Conservation (phyloP, 2,329 filamentous ascomycete genomes). For the Epichloe sibirici region DNA sequence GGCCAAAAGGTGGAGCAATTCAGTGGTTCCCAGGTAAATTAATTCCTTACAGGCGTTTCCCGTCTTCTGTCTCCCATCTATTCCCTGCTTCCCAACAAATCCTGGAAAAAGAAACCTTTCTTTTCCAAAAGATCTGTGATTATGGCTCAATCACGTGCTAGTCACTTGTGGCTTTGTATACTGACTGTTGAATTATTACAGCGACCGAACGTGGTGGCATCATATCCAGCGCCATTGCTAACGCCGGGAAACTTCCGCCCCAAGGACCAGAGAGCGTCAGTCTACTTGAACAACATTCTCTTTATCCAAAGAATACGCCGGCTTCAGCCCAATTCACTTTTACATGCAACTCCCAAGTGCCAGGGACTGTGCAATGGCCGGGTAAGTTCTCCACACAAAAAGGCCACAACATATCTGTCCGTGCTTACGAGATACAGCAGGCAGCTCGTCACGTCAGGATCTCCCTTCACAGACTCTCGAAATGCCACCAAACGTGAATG, state of each 20-base stretch:
- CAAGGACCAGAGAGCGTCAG: constrained; percentile 68
- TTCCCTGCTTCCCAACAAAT: neutral
- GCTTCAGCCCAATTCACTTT: constrained; percentile 90
- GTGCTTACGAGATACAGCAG: neutral
- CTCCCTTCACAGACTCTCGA: constrained; percentile 10
- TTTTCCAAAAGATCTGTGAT: neutral
- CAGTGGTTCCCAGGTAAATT: constrained; percentile 36
- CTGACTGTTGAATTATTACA: neutral
- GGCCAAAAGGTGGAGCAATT: constrained; percentile 32
- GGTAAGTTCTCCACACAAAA: constrained; percentile 24
- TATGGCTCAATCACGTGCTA: neutral
- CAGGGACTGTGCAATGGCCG: constrained; percentile 66
- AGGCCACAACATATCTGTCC: neutral
- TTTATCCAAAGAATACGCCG: constrained; percentile 46
- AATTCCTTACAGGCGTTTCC: neutral
- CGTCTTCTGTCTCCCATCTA: neutral
- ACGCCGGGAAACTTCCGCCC: constrained; percentile 59
- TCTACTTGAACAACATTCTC: constrained; percentile 56
- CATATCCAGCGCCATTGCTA: constrained; percentile 85
- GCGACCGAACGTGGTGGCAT: constrained; percentile 52
- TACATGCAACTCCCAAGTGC: constrained; percentile 82
- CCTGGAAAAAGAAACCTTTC: neutral
- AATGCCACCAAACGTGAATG: constrained; percentile 7
- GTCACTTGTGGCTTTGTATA: neutral
- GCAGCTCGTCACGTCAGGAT: constrained; percentile 9